phyloP scores from a whole-genome alignment of 2,329 filamentous ascomycete genomes.

The Macroventuria anomochaeta region DNA sequence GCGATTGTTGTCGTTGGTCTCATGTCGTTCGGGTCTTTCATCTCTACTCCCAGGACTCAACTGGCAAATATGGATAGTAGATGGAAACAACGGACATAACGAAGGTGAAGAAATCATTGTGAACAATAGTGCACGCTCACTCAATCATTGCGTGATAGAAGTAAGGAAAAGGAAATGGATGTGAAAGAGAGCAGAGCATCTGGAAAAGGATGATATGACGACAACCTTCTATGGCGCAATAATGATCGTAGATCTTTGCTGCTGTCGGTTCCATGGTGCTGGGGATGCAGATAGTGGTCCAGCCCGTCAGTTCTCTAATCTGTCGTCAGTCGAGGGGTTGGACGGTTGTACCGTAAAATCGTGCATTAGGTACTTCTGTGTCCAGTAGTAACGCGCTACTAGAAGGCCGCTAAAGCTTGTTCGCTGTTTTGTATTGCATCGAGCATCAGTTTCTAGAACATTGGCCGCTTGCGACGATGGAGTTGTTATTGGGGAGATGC shows the following conservation, averaged over 20 bases:
- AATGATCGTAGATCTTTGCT: not conserved
- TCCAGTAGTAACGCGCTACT: not conserved
- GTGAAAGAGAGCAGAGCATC: not conserved
- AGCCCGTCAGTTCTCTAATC: conserved; percentile 2
- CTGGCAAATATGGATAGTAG: not conserved
- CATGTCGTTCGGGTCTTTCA: not conserved
- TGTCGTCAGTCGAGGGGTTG: not conserved
- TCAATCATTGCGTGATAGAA: not conserved
- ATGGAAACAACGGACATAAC: conserved; percentile 5
- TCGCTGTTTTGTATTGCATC: conserved; percentile 3
- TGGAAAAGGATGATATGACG: not conserved
- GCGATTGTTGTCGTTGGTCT: not conserved
- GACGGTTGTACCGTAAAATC: not conserved
- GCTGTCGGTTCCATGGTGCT: conserved; percentile 1
- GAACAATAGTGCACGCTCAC: conserved; percentile 1
- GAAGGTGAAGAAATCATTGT: conserved; percentile 7
- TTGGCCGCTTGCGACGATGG: conserved; percentile 1
- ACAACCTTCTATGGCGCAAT: not conserved
- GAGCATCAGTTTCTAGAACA: not conserved
- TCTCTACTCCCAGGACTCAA: not conserved
- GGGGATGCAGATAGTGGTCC: conserved; percentile 1
- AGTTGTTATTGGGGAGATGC: conserved; percentile 1
- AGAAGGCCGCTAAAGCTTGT: not conserved
- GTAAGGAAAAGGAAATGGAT: not conserved
- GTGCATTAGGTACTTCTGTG: not conserved